Percentiles rank a stretch among this genome's conserved stretches.
These are phyloP conservation scores for Exophiala spinifera DNA, from an alignment of 2,329 filamentous ascomycete genomes.

Conservation along the genomic window DNA sequence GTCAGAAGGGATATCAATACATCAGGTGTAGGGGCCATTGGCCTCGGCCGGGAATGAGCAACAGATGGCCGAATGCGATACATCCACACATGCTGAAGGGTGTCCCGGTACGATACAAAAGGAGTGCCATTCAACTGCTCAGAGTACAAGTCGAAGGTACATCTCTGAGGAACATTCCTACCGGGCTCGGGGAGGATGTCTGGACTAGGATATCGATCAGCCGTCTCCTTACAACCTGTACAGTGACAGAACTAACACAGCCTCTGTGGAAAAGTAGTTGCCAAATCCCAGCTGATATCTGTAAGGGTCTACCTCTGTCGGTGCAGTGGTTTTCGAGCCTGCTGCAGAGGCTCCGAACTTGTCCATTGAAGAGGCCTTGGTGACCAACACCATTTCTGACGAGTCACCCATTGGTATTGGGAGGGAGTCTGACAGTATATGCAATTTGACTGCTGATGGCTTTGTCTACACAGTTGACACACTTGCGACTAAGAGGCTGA, in stretches of 20 bases:
- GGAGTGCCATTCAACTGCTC: conserved; percentile 56
- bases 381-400: conserved; percentile 34
- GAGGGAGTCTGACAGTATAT: too few species aligned
- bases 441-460: conserved; percentile 14
- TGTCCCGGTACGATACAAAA: conserved; percentile 55
- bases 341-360: conserved; percentile 16
- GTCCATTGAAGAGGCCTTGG: conserved; percentile 28
- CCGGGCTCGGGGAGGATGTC: conserved; percentile 37
- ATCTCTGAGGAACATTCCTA: conserved; percentile 38
- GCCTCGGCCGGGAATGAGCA: conserved; percentile 38
- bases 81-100: conserved; percentile 50
- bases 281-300: conserved; percentile 34
- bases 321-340: conserved; percentile 31
- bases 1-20: too few species aligned
- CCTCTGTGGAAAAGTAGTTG: conserved; percentile 37
- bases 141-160: conserved; percentile 36
- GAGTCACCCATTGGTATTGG: too few species aligned
- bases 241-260: conserved; percentile 20
- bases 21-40: too few species aligned
- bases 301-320: conserved; percentile 33
- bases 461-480: conserved; percentile 28
- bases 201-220: conserved; percentile 14
- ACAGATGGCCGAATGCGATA: conserved; percentile 57
- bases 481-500: too few species aligned
- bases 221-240: too few species aligned